phyloP scores from a whole-genome alignment of 2,329 filamentous ascomycete species.

The Colletotrichum destructivum region DNA sequence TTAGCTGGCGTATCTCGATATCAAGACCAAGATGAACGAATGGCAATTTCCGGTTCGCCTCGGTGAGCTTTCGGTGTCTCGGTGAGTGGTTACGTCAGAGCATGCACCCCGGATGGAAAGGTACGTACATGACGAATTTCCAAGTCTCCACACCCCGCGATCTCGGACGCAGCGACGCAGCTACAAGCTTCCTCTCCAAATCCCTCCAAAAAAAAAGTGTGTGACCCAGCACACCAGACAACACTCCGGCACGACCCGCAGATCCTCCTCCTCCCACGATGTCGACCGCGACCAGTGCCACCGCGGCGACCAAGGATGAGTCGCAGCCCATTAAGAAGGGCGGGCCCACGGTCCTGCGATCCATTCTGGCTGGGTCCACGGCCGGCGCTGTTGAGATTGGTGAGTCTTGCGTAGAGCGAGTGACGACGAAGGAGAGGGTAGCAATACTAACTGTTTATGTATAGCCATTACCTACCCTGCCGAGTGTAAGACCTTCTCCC shows the following conservation, averaged over 20 bases:
- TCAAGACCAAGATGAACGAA: too few relatives aligned
- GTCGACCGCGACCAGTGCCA: constrained; percentile 42
- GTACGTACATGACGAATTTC: constrained; percentile 15
- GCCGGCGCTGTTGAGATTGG: constrained; percentile 96
- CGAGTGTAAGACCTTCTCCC: constrained; percentile 74
- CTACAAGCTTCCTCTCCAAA: constrained; percentile 20
- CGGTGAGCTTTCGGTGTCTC: neutral
- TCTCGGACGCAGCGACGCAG: constrained; percentile 32
- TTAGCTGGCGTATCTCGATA: too few relatives aligned
- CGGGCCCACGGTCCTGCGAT: constrained; percentile 84
- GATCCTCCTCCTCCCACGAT: constrained; percentile 27
- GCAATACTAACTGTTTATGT: constrained; percentile 45
- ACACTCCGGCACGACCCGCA: constrained; percentile 19
- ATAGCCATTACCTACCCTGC: constrained; percentile 90
- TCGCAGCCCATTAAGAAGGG: constrained; percentile 58
- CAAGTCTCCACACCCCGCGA: constrained; percentile 40
- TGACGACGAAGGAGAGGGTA: constrained; percentile 2
- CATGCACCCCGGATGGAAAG: neutral
- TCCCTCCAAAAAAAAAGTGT: constrained; percentile 2
- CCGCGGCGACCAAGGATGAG: constrained; percentile 45
- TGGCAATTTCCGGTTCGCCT: neutral
- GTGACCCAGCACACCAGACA: constrained; percentile 2
- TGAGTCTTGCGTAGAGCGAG: constrained; percentile 56
- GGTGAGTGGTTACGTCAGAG: constrained; percentile 33
- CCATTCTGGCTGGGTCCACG: constrained; percentile 92